Evolutionary conservation across 2,329 filamentous ascomycete genomes (phyloP).

Genomic region (Pseudogymnoascus sp.): DNA sequence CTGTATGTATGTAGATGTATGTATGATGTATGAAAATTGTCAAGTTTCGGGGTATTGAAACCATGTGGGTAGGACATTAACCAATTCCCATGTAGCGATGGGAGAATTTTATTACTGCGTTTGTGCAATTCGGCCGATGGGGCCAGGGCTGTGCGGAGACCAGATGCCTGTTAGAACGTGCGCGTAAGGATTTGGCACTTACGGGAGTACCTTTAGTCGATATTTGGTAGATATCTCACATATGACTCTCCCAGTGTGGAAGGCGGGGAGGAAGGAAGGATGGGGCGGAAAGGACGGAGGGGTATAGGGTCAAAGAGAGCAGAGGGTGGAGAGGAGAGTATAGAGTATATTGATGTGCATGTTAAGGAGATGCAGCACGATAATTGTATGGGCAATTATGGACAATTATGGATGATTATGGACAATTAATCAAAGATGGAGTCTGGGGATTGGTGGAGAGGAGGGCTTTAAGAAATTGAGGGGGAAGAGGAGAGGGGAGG

Average conservation of each 20-base stretch:
- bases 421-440: background rate
- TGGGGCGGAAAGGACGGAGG: background rate
- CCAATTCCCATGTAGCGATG: background rate
- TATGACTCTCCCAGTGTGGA: background rate
- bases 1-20: background rate
- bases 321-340: background rate
- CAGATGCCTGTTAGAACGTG: background rate
- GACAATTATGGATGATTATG: background rate
- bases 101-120: background rate
- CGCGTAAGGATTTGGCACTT: background rate
- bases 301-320: background rate
- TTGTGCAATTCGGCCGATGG: background rate
- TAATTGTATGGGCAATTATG: background rate
- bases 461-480: background rate
- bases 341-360: conserved; percentile 1
- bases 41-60: background rate
- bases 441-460: background rate
- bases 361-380: background rate
- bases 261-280: background rate
- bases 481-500: background rate
- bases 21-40: conserved; percentile 4
- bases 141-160: background rate
- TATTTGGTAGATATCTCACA: background rate
- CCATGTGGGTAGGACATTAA: background rate
- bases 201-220: background rate